Conservation (phyloP, 768 basidiomycete genomes). For the Amanita thiersii region DNA sequence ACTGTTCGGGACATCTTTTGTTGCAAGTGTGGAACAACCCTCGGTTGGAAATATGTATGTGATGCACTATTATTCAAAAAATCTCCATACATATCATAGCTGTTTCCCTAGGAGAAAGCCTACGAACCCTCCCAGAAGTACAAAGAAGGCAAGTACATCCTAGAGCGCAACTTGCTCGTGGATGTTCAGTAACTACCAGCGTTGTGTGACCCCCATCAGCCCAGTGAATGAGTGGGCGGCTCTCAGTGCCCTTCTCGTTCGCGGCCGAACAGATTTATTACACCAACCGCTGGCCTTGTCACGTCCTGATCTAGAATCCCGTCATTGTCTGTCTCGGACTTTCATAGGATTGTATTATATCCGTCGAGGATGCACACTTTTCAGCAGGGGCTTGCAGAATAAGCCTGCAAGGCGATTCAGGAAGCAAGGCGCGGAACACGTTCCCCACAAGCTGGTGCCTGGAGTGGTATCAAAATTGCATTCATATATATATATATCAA, state of each 20-base stretch:
- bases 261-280: constrained; percentile 3
- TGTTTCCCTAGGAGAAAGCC: constrained; percentile 68
- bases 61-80: background rate
- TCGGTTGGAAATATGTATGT: constrained; percentile 99
- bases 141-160: constrained; percentile 98
- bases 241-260: constrained; percentile 3
- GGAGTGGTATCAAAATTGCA: no score
- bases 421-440: background rate
- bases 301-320: constrained; percentile 14
- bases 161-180: constrained; percentile 85
- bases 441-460: no score
- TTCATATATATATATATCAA: no score
- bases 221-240: constrained; percentile 2
- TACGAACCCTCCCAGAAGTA: constrained; percentile 90
- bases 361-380: constrained; percentile 9
- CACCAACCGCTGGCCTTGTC: constrained; percentile 11
- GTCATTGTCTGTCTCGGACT: constrained; percentile 18
- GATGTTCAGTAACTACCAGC: constrained; percentile 60
- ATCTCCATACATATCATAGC: constrained; percentile 9
- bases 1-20: constrained; percentile 95
- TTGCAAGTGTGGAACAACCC: constrained; percentile 73
- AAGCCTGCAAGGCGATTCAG: constrained; percentile 2
- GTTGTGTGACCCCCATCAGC: background rate
- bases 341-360: constrained; percentile 13
- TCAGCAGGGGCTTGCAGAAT: constrained; percentile 10